Percentiles rank a stretch among this genome's conserved stretches.
Conservation (phyloP, 2,329 filamentous ascomycete species). For the Raffaelea deltoideospora region DNA sequence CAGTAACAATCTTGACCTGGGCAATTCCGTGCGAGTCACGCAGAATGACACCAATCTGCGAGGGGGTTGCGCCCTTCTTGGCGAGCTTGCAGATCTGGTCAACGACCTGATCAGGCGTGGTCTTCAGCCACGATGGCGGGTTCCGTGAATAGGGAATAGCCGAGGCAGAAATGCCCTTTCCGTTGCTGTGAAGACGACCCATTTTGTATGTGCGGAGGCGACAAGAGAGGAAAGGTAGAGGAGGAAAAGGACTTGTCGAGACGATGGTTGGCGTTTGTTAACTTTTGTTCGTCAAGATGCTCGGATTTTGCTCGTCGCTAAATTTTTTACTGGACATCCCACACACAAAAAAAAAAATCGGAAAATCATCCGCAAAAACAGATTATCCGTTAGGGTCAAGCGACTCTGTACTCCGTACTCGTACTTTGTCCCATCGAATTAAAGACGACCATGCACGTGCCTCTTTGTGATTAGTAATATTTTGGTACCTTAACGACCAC, state of each 20-base stretch:
- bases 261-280: constrained; percentile 6
- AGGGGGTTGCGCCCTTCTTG: constrained; percentile 96
- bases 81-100: constrained; percentile 99
- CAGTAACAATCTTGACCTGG: constrained; percentile 94
- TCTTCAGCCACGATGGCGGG: constrained; percentile 93
- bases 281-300: constrained; percentile 1
- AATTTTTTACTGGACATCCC: no score
- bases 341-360: no score
- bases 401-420: no score
- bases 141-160: constrained; percentile 94
- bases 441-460: no score
- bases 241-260: constrained; percentile 11
- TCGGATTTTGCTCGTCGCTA: no score
- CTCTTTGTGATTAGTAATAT: no score
- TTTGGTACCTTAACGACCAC: no score
- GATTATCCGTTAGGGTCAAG: not conserved
- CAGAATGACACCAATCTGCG: constrained; percentile 97
- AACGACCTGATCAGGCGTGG: constrained; percentile 93
- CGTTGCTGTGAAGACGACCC: constrained; percentile 98
- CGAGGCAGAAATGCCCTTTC: constrained; percentile 96
- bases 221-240: constrained; percentile 16
- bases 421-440: not conserved
- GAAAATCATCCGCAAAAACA: not conserved
- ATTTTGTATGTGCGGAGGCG: constrained; percentile 43
- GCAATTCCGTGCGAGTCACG: constrained; percentile 96